Base-by-base conservation (phyloP, 495 filamentous ascomycete genomes). In the Cudoniella acicularis region DNA sequence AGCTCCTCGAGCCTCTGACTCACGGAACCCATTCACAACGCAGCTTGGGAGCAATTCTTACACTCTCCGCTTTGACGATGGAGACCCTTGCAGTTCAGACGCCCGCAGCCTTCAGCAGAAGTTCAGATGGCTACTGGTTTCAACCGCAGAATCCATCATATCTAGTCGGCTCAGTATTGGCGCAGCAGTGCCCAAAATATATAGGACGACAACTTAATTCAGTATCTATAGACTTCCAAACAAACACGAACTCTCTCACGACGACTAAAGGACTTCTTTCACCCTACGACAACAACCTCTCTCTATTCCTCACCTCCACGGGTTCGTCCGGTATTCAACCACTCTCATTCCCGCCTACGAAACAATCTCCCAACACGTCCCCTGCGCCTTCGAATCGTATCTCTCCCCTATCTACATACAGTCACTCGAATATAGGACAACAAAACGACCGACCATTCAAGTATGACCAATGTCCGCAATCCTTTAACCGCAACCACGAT, bases 401-500 rank as follows among this genome's bases (percentile, higher is more conserved):
- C 61, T 80, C 83, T 11, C 75, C 83, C 59, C 57, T 21, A 59
- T 56, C 36, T 69, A 70, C 52, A 56, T 56, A 10, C 75, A 75
- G 45, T 73, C 72, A 30, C 67, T 79, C 1, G 73, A 72, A 1
- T 77, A 74, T 68, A 51, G 71, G 65, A 30, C 75, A 75, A 22
- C 77, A 81, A 4, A 86, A 86, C 54, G 94, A 98, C 59, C 83
- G 93, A 8, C 94, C 95, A 0, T 98, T 94, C 77, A 94, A 94
- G 66, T 98, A 95, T 69, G 91, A 97, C 64, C 77, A 88, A 67
- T 98, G 95, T 65, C 85, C 89, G 0, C 90, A 95, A 66, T 89
- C 89, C 53, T 98, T 98, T 79, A 98, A 96, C 69, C 80, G 94
- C 4, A 98, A 98, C 55, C 95, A 98, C 67, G 95, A 98, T 67